These are phyloP conservation scores for Curvularia verruculosa DNA, from an alignment of 2,329 filamentous ascomycete genomes.

Conservation along the genomic window DNA sequence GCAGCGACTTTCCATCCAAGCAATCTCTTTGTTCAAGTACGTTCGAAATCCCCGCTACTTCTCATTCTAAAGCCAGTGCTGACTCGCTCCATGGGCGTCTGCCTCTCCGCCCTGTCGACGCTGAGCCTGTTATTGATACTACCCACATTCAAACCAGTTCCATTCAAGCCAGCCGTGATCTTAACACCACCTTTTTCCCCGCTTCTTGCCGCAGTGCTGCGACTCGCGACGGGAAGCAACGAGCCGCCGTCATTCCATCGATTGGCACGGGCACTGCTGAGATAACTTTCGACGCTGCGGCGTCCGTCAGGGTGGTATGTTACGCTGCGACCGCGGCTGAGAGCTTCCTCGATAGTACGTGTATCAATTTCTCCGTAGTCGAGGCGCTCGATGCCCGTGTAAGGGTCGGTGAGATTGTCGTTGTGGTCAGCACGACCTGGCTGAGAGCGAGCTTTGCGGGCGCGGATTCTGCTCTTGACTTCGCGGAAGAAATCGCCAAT, in stretches of 20 bases:
- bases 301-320: slow-evolving; percentile 27
- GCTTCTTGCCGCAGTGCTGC: slow-evolving; percentile 37
- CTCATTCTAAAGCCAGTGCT: slow-evolving; percentile 46
- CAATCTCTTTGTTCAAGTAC: background rate
- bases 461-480: slow-evolving; percentile 25
- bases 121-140: slow-evolving; percentile 24
- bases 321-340: slow-evolving; percentile 35
- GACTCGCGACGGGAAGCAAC: slow-evolving; percentile 42
- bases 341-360: slow-evolving; percentile 34
- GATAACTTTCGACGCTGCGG: slow-evolving; percentile 39
- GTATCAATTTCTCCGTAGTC: slow-evolving; percentile 35
- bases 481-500: slow-evolving; percentile 44
- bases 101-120: slow-evolving; percentile 25
- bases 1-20: background rate
- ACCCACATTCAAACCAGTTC: slow-evolving; percentile 19
- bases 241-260: slow-evolving; percentile 14
- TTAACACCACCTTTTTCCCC: slow-evolving; percentile 18
- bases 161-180: slow-evolving; percentile 17
- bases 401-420: background rate
- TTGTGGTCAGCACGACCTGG: background rate
- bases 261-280: slow-evolving; percentile 24
- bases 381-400: slow-evolving; percentile 6
- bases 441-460: slow-evolving; percentile 3
- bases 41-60: slow-evolving; percentile 39
- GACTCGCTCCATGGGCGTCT: slow-evolving; percentile 33